Evolutionary conservation across 805 yeast genomes (phyloP), one percentile per base, ranked within the genome.

Genomic region (Sugiyamaella valdiviana): DNA sequence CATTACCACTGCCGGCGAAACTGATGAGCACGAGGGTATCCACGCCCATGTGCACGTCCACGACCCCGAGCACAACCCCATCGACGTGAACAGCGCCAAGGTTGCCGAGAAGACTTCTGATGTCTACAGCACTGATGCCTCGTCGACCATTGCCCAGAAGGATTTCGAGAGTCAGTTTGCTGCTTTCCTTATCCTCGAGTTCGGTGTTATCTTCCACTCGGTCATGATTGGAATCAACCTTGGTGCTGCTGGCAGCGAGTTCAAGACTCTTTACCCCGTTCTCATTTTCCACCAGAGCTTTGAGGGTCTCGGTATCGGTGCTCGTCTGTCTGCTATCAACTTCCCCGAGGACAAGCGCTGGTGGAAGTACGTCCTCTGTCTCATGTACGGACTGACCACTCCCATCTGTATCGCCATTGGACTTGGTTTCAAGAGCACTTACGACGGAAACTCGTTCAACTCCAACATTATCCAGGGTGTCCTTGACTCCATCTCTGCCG

Each of bases 301-400:
- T 59, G 91, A 84, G 69, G 91, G 91, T 54, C 72, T 84, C 46
- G 91, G 91, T 57, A 72, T 83, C 53, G 90, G 91, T 26, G 73
- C 90, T 9, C 75, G 93, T 62, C 65, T 82, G 42, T 78, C 85
- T 1, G 72, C 73, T 35, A 77, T 80, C 16, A 68, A 72, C 2
- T 82, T 82, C 77, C 83, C 84, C 6, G 51, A 57, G 19, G 35
- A 52, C 16, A 69, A 64, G 54, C 62, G 68, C 47, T 73, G 74
- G 70, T 64, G 76, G 39, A 85, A 85, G 3, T 80, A 75, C 65
- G 51, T 69, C 1, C 63, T 79, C 49, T 76, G 77, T 40, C 15
- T 71, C 24, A 79, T 68, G 7, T 82, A 77, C 57, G 73, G 78
- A 10, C 49, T 84, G 19, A 74, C 82, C 19, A 83, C 91, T 2